phyloP scores from a whole-genome alignment of 192 early-diverging fungal genomes.

The Gonapodya prolifera region DNA sequence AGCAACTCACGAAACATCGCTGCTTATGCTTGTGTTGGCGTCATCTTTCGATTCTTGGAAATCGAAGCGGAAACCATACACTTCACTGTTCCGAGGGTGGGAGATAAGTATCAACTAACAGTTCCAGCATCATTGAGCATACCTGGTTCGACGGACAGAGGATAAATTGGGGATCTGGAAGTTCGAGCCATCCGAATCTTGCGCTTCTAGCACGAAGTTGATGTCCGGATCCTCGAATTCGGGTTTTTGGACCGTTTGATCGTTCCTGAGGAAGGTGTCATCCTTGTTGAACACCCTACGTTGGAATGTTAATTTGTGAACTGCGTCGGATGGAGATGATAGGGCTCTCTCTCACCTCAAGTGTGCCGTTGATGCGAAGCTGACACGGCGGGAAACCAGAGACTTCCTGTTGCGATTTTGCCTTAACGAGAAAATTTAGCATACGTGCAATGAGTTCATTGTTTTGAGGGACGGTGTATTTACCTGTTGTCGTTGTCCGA shows the following conservation, averaged over 20 bases:
- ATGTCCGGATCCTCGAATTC: background rate
- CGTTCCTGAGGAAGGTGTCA: background rate
- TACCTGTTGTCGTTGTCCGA: background rate
- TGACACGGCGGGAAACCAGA: background rate
- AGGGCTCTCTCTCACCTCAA: background rate
- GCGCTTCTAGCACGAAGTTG: background rate
- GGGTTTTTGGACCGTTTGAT: background rate
- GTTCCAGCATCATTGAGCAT: too few relatives aligned
- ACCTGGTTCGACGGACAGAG: constrained; percentile 3
- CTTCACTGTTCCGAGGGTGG: too few relatives aligned
- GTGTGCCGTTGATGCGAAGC: constrained; percentile 4
- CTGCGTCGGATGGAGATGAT: background rate
- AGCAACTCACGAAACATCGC: constrained; percentile 2
- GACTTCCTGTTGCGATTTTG: background rate
- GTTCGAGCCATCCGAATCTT: background rate
- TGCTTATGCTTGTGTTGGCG: background rate
- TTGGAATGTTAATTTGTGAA: background rate
- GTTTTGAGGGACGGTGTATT: background rate
- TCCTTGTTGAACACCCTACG: background rate
- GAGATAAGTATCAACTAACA: too few relatives aligned
- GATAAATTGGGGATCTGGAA: constrained; percentile 3
- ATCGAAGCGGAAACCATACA: background rate
- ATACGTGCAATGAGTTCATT: too few relatives aligned
- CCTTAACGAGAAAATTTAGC: too few relatives aligned
- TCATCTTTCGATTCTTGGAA: background rate